Evolutionary conservation across 1,284 basidiomycete genomes (phyloP).

Genomic region (Sutorius eximius): DNA sequence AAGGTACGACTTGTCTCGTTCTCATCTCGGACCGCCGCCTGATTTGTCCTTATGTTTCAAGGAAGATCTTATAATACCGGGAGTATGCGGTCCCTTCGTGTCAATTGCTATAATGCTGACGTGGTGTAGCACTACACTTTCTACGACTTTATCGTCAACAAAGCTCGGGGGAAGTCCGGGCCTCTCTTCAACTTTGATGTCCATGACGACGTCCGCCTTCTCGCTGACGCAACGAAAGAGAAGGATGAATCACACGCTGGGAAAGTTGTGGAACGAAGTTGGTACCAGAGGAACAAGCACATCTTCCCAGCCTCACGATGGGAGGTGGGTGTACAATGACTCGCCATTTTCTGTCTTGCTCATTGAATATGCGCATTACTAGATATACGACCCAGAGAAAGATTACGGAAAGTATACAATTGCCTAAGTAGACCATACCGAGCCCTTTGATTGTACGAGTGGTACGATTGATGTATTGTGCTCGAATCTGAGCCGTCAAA

Average conservation of each 20-base stretch:
- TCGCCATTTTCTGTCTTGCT: background rate
- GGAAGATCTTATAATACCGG: constrained; percentile 96
- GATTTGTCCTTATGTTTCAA: constrained; percentile 33
- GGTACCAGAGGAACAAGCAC: constrained; percentile 96
- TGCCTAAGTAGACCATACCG: constrained; percentile 41
- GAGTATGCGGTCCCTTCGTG: constrained; percentile 49
- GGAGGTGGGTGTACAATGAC: constrained; percentile 61
- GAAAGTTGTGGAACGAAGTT: constrained; percentile 95
- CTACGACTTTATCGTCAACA: constrained; percentile 98
- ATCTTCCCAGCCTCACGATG: constrained; percentile 95
- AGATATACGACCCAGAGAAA: constrained; percentile 92
- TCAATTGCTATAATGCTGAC: constrained; percentile 14
- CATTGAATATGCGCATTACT: constrained; percentile 1
- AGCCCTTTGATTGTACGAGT: background rate
- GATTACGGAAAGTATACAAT: constrained; percentile 88
- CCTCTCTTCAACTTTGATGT: constrained; percentile 99
- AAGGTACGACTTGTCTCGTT: constrained; percentile 59
- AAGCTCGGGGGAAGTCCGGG: constrained; percentile 96
- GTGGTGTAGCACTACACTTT: constrained; percentile 87
- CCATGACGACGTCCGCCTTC: constrained; percentile 93
- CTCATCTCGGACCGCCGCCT: background rate
- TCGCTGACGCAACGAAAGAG: constrained; percentile 94
- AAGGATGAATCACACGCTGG: constrained; percentile 99
- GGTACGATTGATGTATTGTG: background rate
- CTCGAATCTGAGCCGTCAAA: no score